Conservation (phyloP, 768 basidiomycete species). For the Lactarius akahatsu region DNA sequence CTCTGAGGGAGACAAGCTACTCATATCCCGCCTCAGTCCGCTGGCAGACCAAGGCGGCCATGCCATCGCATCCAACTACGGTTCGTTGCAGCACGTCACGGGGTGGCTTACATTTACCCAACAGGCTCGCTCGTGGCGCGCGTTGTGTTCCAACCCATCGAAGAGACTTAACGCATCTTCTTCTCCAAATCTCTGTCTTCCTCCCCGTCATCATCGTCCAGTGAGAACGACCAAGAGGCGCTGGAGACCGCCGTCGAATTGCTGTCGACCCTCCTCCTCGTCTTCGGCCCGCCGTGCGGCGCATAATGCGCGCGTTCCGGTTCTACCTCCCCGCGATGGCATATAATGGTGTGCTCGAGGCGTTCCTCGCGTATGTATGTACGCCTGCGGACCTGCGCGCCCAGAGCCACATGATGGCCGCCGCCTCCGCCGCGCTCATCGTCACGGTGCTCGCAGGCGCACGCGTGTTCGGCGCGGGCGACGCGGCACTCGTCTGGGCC, state of each 20-base stretch:
- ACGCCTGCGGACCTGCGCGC: conserved; percentile 45
- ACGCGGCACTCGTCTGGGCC: conserved; percentile 70
- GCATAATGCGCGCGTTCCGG: conserved; percentile 75
- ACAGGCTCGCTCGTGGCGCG: conserved; percentile 90
- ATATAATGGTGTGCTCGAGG: conserved; percentile 88
- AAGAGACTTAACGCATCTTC: conserved; percentile 87
- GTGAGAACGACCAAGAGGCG: conserved; percentile 10
- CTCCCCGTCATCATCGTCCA: background rate
- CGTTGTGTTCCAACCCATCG: conserved; percentile 92
- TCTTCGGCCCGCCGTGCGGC: conserved; percentile 73
- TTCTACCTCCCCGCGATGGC: conserved; percentile 89
- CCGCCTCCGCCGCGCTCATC: conserved; percentile 70
- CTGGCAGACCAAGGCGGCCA: conserved; percentile 91
- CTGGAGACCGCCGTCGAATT: conserved; percentile 46
- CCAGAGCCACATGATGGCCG: conserved; percentile 85
- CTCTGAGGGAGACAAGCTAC: conserved; percentile 90
- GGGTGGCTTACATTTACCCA: background rate
- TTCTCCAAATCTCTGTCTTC: conserved; percentile 65
- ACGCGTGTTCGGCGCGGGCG: conserved; percentile 48
- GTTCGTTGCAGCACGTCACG: conserved; percentile 42
- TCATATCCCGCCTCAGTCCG: conserved; percentile 81
- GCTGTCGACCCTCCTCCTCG: conserved; percentile 49
- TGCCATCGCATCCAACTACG: conserved; percentile 94
- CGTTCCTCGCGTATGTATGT: conserved; percentile 83
- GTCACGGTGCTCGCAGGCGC: conserved; percentile 49